Conservation (phyloP, 2,329 filamentous ascomycete genomes). For the Xylaria sp. region DNA sequence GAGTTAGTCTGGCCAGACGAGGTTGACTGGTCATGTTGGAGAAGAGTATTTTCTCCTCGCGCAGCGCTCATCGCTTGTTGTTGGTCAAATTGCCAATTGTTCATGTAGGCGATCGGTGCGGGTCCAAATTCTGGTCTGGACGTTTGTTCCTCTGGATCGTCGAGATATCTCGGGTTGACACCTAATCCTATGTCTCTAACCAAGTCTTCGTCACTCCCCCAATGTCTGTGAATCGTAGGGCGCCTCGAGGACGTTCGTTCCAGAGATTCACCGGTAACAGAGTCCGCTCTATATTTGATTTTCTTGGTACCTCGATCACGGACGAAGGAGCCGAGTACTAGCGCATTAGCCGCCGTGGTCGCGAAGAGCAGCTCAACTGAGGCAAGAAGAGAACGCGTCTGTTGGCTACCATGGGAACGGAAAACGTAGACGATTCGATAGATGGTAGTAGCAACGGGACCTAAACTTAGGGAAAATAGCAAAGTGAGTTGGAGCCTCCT, state of each 20-base stretch:
- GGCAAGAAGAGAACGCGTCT: slow-evolving; percentile 87
- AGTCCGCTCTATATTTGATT: slow-evolving; percentile 77
- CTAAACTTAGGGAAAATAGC: slow-evolving; percentile 86
- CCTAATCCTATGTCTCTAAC: slow-evolving; percentile 82
- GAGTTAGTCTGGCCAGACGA: slow-evolving; percentile 54
- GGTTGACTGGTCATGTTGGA: slow-evolving; percentile 51
- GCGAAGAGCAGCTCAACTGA: slow-evolving; percentile 92
- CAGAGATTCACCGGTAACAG: slow-evolving; percentile 70
- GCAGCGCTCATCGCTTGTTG: slow-evolving; percentile 53
- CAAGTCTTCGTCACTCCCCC: slow-evolving; percentile 92
- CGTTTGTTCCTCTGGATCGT: slow-evolving; percentile 40
- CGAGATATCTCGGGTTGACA: slow-evolving; percentile 64
- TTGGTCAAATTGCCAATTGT: slow-evolving; percentile 61
- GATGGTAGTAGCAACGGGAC: slow-evolving; percentile 81
- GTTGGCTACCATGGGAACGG: slow-evolving; percentile 75
- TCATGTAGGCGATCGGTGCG: slow-evolving; percentile 56
- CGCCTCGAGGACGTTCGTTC: slow-evolving; percentile 60
- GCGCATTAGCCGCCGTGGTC: slow-evolving; percentile 84
- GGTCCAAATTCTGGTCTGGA: slow-evolving; percentile 49
- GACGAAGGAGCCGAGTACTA: slow-evolving; percentile 92
- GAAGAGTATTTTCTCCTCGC: slow-evolving; percentile 59
- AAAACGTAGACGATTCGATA: slow-evolving; percentile 87
- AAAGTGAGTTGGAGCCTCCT: slow-evolving; percentile 82
- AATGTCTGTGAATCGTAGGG: slow-evolving; percentile 70
- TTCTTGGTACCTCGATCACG: slow-evolving; percentile 92